A percentile compares a stretch with the other conserved stretches of the same genome.
phyloP scores from a whole-genome alignment of 768 basidiomycete species.

The Calocybe indica region DNA sequence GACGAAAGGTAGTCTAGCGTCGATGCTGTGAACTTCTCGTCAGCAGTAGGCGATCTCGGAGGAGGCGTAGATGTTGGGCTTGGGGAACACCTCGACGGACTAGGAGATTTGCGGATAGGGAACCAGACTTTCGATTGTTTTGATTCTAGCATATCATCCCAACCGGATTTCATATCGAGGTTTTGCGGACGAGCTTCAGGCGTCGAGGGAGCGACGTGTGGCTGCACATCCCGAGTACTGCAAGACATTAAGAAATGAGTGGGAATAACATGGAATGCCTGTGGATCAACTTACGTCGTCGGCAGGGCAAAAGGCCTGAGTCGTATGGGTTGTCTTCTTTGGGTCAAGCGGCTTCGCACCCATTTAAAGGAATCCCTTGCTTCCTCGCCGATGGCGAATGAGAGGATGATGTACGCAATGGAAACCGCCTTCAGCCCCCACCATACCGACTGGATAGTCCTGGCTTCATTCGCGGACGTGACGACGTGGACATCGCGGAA shows the following conservation, averaged over 20 bases:
- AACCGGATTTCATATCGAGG: constrained; percentile 39
- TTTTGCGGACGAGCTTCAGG: constrained; percentile 15
- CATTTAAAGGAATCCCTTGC: constrained; percentile 27
- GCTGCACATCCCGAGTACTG: constrained; percentile 5
- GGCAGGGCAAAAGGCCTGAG: constrained; percentile 12
- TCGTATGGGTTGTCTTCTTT: constrained; percentile 1
- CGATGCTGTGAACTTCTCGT: constrained; percentile 35
- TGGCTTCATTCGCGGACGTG: constrained; percentile 14
- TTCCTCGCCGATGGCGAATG: constrained; percentile 33
- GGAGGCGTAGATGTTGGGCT: constrained; percentile 12
- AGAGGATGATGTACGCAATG: constrained; percentile 29
- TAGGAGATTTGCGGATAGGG: constrained; percentile 14
- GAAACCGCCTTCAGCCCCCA: constrained; percentile 35
- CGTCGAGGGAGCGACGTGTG: constrained; percentile 11
- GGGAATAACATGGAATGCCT: background rate
- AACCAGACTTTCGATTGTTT: too few relatives aligned
- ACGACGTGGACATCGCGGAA: constrained; percentile 31
- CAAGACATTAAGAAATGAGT: background rate
- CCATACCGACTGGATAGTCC: constrained; percentile 27
- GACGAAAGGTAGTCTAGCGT: constrained; percentile 41
- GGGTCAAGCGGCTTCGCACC: constrained; percentile 14
- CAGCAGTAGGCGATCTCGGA: constrained; percentile 7
- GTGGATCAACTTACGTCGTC: constrained; percentile 13
- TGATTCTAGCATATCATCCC: constrained; percentile 39
- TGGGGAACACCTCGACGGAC: constrained; percentile 13